These are phyloP conservation scores for Teratosphaeria nubilosa DNA, from an alignment of 2,329 filamentous ascomycete genomes.

Conservation along the genomic window DNA sequence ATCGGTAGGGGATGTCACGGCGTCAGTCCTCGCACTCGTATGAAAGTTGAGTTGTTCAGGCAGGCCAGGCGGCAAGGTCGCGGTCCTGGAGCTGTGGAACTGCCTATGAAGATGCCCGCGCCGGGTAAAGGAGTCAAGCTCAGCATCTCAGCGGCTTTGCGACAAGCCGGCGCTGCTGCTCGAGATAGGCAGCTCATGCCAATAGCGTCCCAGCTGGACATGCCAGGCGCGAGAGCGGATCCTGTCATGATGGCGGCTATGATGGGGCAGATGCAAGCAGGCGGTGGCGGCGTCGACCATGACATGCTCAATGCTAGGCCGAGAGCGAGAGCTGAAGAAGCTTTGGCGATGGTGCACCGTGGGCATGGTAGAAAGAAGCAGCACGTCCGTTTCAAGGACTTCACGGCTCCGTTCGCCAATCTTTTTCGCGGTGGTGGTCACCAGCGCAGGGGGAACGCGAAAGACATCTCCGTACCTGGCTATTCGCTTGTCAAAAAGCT, in stretches of 20 bases:
- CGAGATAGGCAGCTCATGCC: not conserved
- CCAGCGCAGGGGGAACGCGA: not conserved
- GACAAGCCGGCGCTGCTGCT: not conserved
- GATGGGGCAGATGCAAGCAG: not conserved
- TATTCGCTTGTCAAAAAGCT: conserved; percentile 2
- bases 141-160: not conserved
- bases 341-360: not conserved
- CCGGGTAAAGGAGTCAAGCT: not conserved
- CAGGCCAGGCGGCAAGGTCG: not conserved
- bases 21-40: not conserved
- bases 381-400: not conserved
- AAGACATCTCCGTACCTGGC: not conserved
- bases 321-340: not conserved
- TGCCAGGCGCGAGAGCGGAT: not conserved
- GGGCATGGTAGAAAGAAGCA: not conserved
- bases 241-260: not conserved
- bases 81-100: not conserved
- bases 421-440: not conserved
- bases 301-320: not conserved
- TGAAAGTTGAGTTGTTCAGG: not conserved
- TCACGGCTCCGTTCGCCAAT: not conserved
- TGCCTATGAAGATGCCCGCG: too few species aligned
- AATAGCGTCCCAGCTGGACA: not conserved
- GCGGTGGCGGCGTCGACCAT: not conserved
- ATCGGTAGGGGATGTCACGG: not conserved